phyloP scores from a whole-genome alignment of 805 yeast genomes.

The Candida andamanensis region DNA sequence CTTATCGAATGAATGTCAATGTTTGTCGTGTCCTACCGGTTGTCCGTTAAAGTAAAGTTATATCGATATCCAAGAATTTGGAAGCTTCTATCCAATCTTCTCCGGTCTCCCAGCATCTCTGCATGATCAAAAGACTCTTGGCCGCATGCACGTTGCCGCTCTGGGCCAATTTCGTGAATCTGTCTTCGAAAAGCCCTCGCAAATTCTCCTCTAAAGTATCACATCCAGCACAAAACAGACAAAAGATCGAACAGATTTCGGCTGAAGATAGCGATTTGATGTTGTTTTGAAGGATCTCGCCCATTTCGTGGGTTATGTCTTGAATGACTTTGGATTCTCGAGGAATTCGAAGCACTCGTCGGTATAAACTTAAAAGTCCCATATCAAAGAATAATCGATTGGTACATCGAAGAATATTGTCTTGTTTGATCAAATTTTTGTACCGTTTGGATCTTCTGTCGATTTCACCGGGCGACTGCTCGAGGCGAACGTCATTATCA shows the following conservation, averaged over 20 bases:
- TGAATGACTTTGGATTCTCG: constrained; percentile 44
- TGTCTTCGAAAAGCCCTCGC: constrained; percentile 30
- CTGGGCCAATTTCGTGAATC: constrained; percentile 38
- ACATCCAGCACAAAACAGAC: constrained; percentile 55
- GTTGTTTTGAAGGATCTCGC: constrained; percentile 27
- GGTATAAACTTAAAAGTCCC: constrained; percentile 51
- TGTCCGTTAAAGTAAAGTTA: constrained; percentile 22
- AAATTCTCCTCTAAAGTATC: constrained; percentile 39
- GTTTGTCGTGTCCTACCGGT: too few relatives aligned
- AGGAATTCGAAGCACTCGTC: constrained; percentile 50
- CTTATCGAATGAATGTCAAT: too few relatives aligned
- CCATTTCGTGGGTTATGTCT: constrained; percentile 39
- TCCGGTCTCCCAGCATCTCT: constrained; percentile 49
- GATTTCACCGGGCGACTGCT: constrained; percentile 1
- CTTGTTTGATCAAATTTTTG: constrained; percentile 22
- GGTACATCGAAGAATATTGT: constrained; percentile 38
- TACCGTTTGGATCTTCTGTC: constrained; percentile 4
- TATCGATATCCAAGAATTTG: constrained; percentile 34
- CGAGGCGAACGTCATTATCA: too few relatives aligned
- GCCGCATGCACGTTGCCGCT: constrained; percentile 40
- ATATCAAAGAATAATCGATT: constrained; percentile 49
- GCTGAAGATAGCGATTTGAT: constrained; percentile 46
- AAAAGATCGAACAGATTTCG: constrained; percentile 52
- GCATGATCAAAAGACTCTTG: constrained; percentile 46
- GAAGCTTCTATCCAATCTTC: constrained; percentile 50